Conservation (phyloP, 1,139 yeast genomes). For the Suhomyces maxii region DNA sequence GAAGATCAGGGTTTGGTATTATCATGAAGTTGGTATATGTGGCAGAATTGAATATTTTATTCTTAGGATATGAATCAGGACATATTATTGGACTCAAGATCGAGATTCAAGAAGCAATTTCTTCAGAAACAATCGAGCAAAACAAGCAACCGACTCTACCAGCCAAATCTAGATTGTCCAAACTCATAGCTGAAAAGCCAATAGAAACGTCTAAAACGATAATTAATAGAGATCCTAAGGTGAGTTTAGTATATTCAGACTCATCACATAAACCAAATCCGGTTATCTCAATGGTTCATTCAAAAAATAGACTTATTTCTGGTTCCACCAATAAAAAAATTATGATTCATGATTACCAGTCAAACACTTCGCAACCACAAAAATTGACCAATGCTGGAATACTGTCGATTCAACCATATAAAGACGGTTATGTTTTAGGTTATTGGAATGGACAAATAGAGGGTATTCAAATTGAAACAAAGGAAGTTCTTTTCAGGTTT, state of each 20-base stretch:
- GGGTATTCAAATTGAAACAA: conserved; percentile 13
- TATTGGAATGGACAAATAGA: conserved; percentile 44
- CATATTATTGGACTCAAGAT: conserved; percentile 38
- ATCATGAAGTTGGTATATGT: conserved; percentile 51
- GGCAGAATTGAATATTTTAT: conserved; percentile 22
- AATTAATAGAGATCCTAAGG: conserved; percentile 23
- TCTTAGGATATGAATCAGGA: conserved; percentile 62
- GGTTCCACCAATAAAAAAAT: conserved; percentile 46
- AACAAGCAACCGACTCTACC: background rate
- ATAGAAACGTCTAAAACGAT: conserved; percentile 13
- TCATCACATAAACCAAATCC: conserved; percentile 52
- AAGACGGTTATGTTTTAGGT: conserved; percentile 25
- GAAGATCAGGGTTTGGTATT: conserved; percentile 49
- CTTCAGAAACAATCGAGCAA: background rate
- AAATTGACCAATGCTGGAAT: conserved; percentile 8
- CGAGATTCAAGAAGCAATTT: conserved; percentile 6
- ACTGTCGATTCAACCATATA: conserved; percentile 14
- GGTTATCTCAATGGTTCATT: conserved; percentile 37
- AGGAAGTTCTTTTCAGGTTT: conserved; percentile 1
- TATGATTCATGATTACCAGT: conserved; percentile 23
- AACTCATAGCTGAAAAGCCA: background rate
- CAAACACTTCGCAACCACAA: conserved; percentile 14
- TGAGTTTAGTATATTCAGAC: conserved; percentile 23
- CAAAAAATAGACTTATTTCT: conserved; percentile 26
- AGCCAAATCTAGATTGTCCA: background rate